phyloP scores from a whole-genome alignment of 192 early-diverging fungal species.

The Coemansia sp. region DNA sequence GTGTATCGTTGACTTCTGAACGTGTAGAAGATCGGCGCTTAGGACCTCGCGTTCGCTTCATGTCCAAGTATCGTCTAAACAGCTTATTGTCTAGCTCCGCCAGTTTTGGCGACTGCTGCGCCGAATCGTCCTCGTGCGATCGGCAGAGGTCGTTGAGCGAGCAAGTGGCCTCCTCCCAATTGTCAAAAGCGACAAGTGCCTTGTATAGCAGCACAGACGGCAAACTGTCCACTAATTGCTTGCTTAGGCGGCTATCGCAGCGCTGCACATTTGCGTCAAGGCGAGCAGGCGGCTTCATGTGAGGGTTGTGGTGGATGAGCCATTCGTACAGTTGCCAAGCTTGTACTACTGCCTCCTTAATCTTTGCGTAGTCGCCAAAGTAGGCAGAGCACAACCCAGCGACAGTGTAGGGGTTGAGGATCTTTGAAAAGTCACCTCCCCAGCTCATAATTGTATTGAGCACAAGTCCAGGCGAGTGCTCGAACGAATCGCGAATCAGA shows the following conservation, averaged over 20 bases:
- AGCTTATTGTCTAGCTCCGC: conserved; percentile 18
- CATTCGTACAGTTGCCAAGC: conserved; percentile 50
- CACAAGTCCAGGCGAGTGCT: conserved; percentile 38
- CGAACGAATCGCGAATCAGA: conserved; percentile 25
- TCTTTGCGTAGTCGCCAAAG: conserved; percentile 17
- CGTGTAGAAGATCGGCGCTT: neutral
- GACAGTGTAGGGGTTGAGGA: conserved; percentile 17
- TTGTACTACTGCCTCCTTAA: conserved; percentile 18
- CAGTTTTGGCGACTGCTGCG: neutral
- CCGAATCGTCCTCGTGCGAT: neutral
- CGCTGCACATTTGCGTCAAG: neutral
- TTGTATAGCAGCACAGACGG: conserved; percentile 18
- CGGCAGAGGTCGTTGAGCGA: conserved; percentile 10
- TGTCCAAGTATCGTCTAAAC: conserved; percentile 10
- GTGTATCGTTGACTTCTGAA: neutral
- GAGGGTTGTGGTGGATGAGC: conserved; percentile 26
- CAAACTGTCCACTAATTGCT: neutral
- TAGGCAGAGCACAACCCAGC: conserved; percentile 7
- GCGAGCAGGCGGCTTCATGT: neutral
- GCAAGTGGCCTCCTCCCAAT: conserved; percentile 17
- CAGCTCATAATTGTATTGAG: conserved; percentile 47
- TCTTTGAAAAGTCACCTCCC: conserved; percentile 16
- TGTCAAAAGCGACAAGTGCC: conserved; percentile 17
- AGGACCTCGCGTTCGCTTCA: neutral
- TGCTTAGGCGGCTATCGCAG: neutral